These are phyloP conservation scores for Silene noctiflora DNA, from an alignment of 179 eudicot species.

Conservation along the genomic window DNA sequence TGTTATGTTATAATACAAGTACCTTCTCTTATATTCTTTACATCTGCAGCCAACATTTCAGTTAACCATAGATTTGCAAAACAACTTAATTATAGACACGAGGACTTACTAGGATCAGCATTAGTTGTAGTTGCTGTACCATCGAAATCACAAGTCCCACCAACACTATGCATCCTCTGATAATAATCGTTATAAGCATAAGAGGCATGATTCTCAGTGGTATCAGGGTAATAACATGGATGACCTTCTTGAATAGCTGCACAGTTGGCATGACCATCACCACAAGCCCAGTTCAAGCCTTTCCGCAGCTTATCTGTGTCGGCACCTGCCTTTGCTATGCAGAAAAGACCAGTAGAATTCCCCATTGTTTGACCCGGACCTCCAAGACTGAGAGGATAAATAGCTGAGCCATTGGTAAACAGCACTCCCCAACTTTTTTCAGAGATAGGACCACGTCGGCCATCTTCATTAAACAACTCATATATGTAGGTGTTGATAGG, in stretches of 20 bases:
- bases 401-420: constrained; percentile 56
- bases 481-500: constrained; percentile 73
- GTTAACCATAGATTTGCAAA: no score
- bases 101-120: constrained; percentile 79
- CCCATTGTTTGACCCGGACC: constrained; percentile 30
- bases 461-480: constrained; percentile 81
- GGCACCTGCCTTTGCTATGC: constrained; percentile 57
- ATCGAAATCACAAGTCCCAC: constrained; percentile 86
- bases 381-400: constrained; percentile 52
- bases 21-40: no score
- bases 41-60: no score
- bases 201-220: constrained; percentile 72
- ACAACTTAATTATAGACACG: neutral
- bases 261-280: constrained; percentile 77
- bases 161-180: constrained; percentile 60
- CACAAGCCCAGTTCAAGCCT: constrained; percentile 92
- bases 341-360: constrained; percentile 53
- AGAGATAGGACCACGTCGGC: constrained; percentile 59
- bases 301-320: constrained; percentile 47
- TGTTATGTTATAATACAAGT: no score
- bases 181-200: constrained; percentile 89
- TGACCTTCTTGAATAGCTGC: constrained; percentile 67
- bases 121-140: constrained; percentile 64
- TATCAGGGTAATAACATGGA: constrained; percentile 74
- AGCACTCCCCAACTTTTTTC: constrained; percentile 81